A percentile compares a stretch with the other conserved stretches of the same genome.
These are phyloP conservation scores for Diplodia intermedia DNA, from an alignment of 2,329 filamentous ascomycete species.

Conservation along the genomic window DNA sequence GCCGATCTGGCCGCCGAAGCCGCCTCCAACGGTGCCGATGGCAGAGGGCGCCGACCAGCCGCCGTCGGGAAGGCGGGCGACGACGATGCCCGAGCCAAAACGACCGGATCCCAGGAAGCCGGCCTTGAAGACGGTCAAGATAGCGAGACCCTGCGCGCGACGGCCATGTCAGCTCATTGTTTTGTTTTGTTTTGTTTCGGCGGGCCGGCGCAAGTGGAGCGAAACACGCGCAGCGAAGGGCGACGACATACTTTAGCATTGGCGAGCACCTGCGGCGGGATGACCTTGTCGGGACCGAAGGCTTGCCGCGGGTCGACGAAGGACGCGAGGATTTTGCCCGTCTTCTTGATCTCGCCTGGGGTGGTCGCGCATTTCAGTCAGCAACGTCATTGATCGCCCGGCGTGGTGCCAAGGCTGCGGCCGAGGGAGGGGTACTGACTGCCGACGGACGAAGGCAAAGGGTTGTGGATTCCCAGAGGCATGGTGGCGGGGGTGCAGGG, in stretches of 20 bases:
- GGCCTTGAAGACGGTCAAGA: slow-evolving; percentile 86
- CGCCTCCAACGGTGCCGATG: slow-evolving; percentile 80
- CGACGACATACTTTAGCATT: slow-evolving; percentile 76
- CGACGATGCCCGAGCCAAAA: slow-evolving; percentile 82
- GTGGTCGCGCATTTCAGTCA: slow-evolving; percentile 39
- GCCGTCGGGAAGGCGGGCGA: slow-evolving; percentile 78
- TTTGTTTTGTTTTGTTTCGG: slow-evolving; percentile 5
- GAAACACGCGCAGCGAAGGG: slow-evolving; percentile 23
- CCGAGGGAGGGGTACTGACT: slow-evolving; percentile 50
- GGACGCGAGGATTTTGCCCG: slow-evolving; percentile 90
- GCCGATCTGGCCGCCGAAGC: slow-evolving; percentile 85
- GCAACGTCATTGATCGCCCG: slow-evolving; percentile 42
- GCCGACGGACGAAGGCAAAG: slow-evolving; percentile 60
- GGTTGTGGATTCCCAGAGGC: slow-evolving; percentile 58
- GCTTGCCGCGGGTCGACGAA: slow-evolving; percentile 94
- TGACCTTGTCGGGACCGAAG: slow-evolving; percentile 96
- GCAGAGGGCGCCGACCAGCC: slow-evolving; percentile 82
- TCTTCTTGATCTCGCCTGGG: slow-evolving; percentile 95
- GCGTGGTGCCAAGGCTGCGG: slow-evolving; percentile 27
- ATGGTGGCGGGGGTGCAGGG: slow-evolving; percentile 21
- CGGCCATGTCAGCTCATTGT: slow-evolving; percentile 32
- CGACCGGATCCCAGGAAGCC: slow-evolving; percentile 84
- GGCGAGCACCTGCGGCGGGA: slow-evolving; percentile 85
- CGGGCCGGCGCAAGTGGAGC: slow-evolving; percentile 23
- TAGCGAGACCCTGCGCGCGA: slow-evolving; percentile 71